Evolutionary conservation across 2,329 filamentous ascomycete genomes (phyloP).

Genomic region (Apiospora koreana): DNA sequence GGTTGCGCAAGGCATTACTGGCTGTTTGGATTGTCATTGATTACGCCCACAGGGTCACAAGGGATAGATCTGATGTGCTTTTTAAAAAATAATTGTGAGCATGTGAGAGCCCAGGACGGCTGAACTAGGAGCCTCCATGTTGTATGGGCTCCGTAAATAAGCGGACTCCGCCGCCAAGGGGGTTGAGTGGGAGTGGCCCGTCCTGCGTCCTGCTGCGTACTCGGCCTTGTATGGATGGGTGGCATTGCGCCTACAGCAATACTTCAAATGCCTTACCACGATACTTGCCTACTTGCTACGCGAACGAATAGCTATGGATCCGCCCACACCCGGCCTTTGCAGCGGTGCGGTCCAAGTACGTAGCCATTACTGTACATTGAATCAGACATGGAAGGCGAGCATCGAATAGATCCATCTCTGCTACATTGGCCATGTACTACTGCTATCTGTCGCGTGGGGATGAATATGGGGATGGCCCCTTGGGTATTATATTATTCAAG

Average conservation of each 20-base stretch:
- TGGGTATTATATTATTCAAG: conserved; percentile 15
- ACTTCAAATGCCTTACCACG: background rate
- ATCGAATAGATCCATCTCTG: conserved; percentile 1
- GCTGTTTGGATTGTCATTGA: background rate
- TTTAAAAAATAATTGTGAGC: background rate
- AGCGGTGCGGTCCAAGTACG: conserved; percentile 10
- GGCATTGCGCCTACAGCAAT: background rate
- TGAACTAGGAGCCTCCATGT: conserved; percentile 12
- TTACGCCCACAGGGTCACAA: conserved; percentile 7
- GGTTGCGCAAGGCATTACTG: background rate
- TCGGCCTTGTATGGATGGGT: background rate
- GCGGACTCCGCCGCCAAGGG: conserved; percentile 9
- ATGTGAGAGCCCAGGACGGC: conserved; percentile 12
- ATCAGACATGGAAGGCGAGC: conserved; percentile 4
- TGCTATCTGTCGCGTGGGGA: conserved; percentile 4
- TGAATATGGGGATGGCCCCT: conserved; percentile 13
- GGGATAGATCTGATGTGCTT: conserved; percentile 3
- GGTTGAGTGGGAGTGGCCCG: background rate
- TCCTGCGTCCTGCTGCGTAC: background rate
- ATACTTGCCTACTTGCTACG: background rate
- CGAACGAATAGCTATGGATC: conserved; percentile 9
- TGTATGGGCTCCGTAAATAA: conserved; percentile 12
- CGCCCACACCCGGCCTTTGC: conserved; percentile 7
- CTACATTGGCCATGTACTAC: background rate
- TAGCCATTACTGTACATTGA: conserved; percentile 12